Percentiles rank a stretch among this genome's conserved stretches.
Evolutionary conservation across 1,284 basidiomycete genomes (phyloP).

Genomic region (Golubevia sp.): DNA sequence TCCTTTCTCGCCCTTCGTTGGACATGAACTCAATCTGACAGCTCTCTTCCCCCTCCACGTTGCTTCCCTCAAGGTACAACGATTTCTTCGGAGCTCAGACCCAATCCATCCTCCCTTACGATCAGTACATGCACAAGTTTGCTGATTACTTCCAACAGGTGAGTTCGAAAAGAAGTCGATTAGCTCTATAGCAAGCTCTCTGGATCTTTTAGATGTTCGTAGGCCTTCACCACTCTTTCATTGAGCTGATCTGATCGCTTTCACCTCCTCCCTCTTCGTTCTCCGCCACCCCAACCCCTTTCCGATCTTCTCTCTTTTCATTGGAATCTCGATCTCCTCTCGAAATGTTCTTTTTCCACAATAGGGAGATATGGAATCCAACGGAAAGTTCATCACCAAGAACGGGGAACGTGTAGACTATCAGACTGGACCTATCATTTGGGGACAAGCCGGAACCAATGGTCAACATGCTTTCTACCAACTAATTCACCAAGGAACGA

Average conservation of each 20-base stretch:
- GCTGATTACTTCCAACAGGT: constrained; percentile 99
- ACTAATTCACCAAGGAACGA: constrained; percentile 78
- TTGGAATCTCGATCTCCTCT: not conserved
- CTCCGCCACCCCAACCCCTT: not conserved
- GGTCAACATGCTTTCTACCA: constrained; percentile 99
- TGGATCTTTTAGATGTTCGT: not conserved
- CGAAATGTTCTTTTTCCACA: constrained; percentile 8
- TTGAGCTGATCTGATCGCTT: not conserved
- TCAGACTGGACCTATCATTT: constrained; percentile 97
- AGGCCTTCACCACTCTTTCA: no score
- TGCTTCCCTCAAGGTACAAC: constrained; percentile 69
- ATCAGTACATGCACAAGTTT: constrained; percentile 98
- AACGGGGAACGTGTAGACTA: constrained; percentile 88
- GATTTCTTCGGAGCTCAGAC: constrained; percentile 96
- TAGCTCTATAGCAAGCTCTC: not conserved
- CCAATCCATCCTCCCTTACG: constrained; percentile 91
- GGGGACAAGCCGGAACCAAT: constrained; percentile 97
- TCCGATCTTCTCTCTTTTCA: not conserved
- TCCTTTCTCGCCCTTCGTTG: not conserved
- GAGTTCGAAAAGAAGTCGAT: no score
- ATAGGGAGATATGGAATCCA: constrained; percentile 96
- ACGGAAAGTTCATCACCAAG: constrained; percentile 96
- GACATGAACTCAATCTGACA: not conserved
- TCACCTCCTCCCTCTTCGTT: not conserved
- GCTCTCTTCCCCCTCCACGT: not conserved